Evolutionary conservation across 352 stramenopile genomes (phyloP).

Genomic region (Globisporangium middletonii): DNA sequence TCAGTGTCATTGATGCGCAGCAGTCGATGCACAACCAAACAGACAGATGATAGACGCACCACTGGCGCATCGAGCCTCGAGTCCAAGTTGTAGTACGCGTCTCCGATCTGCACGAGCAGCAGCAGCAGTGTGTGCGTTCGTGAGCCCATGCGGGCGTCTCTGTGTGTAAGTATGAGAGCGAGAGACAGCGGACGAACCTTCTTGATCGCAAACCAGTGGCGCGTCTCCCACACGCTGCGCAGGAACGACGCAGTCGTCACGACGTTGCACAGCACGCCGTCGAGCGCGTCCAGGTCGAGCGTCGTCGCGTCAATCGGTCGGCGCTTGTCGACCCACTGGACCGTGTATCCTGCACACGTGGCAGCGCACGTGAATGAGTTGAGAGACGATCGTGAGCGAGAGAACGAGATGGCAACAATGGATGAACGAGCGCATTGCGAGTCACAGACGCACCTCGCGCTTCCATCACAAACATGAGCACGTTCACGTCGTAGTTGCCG

Average conservation of each 20-base stretch:
- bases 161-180: not conserved
- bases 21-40: not conserved
- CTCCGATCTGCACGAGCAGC: slow-evolving; percentile 25
- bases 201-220: slow-evolving; percentile 78
- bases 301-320: slow-evolving; percentile 27
- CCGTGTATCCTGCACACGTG: slow-evolving; percentile 34
- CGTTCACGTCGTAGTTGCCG: slow-evolving; percentile 82
- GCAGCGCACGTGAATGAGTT: too few species aligned
- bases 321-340: slow-evolving; percentile 76
- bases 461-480: slow-evolving; percentile 55
- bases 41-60: slow-evolving; percentile 18
- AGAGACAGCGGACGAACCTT: slow-evolving; percentile 20
- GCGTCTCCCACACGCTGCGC: slow-evolving; percentile 47
- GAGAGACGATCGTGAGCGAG: not conserved
- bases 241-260: slow-evolving; percentile 33
- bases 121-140: not conserved
- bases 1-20: not conserved
- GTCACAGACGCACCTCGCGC: slow-evolving; percentile 29
- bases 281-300: slow-evolving; percentile 37
- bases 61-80: slow-evolving; percentile 53
- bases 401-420: too few species aligned
- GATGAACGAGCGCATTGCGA: too few species aligned
- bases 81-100: slow-evolving; percentile 70
- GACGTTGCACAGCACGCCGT: slow-evolving; percentile 69
- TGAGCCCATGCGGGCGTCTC: too few species aligned